Base-by-base conservation (phyloP, 306 rosid species). In the Argentina anserina region DNA sequence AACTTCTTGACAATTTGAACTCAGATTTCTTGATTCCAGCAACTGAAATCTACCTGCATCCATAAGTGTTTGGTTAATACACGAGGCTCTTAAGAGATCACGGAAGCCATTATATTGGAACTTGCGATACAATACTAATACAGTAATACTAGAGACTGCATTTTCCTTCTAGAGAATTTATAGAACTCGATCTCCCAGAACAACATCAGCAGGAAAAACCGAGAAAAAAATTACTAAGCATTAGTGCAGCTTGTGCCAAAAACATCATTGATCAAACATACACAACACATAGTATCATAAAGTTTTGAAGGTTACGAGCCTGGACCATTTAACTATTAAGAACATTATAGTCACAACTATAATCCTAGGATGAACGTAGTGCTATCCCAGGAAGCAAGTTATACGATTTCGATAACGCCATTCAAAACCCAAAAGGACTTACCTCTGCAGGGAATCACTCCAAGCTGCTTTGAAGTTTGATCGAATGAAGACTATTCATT, bases 401-500 rank as follows among this genome's bases (percentile, higher is more conserved):
- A 21, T 14, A 36, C 7, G 26, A 53, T 23, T 7, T 14, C 36
- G 18, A 14, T 34, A 52, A 36, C 34, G 3, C 18, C 49, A 23
- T 34, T 52, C 20, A 18, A 21, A 23, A 26, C 25, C 47, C 2
- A 10, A 26, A 37, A 53, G 65, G 26, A 23, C 4, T 36, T 70
- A 70, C 75, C 65, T 55, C 39, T 40, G 20, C 7, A 67, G 28
- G 42, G 39, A 23, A 71, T 76, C 58, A 40, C 78, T 75, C 64
- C 69, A 70, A 62, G 73, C 43, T 63, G 65, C 67, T 46, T 74
- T 70, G 62, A 69, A 70, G 55, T 60, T 60, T 29, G 65, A 72
- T 77, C 76, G 67, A 59, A 76, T 20, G 56, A 47, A 34, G 62
- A 69, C 60, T 31, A 9, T 20, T 49, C 21, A 3, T 69, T 33